A percentile compares a stretch with the other conserved stretches of the same genome.
These are phyloP conservation scores for Vanderwaltozyma yarrowii DNA, from an alignment of 805 yeast species.

Conservation along the genomic window DNA sequence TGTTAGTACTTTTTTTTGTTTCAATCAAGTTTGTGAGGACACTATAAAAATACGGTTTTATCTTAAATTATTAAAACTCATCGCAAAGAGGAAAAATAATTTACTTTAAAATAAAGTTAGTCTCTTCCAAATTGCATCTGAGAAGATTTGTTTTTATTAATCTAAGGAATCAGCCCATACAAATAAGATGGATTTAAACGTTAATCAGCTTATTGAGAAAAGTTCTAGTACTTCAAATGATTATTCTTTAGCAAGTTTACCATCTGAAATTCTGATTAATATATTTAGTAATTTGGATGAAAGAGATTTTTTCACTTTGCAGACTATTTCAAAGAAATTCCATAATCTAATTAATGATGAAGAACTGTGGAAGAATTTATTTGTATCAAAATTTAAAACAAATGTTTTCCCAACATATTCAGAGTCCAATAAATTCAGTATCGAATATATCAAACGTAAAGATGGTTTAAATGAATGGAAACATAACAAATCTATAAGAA, in stretches of 20 bases:
- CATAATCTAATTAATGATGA: constrained; percentile 29
- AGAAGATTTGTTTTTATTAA: no score
- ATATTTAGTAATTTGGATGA: constrained; percentile 31
- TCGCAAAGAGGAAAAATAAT: no score
- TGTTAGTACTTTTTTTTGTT: no score
- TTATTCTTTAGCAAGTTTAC: constrained; percentile 11
- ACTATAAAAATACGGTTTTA: no score
- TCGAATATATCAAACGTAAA: constrained; percentile 27
- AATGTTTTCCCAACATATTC: constrained; percentile 31
- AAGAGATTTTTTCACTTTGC: constrained; percentile 26
- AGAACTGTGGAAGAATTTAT: constrained; percentile 34
- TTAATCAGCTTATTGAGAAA: no score
- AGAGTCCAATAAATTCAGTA: constrained; percentile 26
- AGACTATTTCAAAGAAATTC: constrained; percentile 25
- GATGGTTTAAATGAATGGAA: constrained; percentile 25
- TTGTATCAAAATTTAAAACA: constrained; percentile 23
- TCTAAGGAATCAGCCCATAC: no score
- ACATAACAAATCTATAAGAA: constrained; percentile 27
- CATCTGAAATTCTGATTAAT: constrained; percentile 30
- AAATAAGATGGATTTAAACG: no score
- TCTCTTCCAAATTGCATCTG: no score
- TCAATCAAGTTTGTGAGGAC: no score
- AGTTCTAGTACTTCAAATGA: background rate
- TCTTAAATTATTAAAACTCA: no score
- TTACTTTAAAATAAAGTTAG: no score